These are phyloP conservation scores for Eremothecium gossypii DNA, from an alignment of 1,139 yeast genomes.

Conservation along the genomic window DNA sequence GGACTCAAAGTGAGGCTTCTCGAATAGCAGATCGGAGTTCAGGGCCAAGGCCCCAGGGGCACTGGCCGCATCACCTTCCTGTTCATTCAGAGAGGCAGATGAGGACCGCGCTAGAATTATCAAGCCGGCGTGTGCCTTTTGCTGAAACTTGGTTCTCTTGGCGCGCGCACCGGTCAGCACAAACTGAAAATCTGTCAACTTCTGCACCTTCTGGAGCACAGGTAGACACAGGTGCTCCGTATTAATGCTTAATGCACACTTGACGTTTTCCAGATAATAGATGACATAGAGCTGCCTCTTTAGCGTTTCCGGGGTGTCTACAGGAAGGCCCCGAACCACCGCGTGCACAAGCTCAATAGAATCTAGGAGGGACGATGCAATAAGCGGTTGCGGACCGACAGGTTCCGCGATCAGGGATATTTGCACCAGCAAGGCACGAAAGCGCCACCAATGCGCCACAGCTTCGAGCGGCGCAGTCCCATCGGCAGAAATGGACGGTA, in stretches of 20 bases:
- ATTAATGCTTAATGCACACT: conserved; percentile 50
- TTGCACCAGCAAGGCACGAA: conserved; percentile 56
- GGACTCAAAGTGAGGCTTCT: conserved; percentile 59
- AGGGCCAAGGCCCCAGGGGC: conserved; percentile 51
- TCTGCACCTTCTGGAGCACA: conserved; percentile 44
- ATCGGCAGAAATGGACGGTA: conserved; percentile 18
- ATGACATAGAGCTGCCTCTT: conserved; percentile 36
- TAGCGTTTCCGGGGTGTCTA: conserved; percentile 16
- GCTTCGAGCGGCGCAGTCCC: conserved; percentile 33
- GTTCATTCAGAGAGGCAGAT: conserved; percentile 6
- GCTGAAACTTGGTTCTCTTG: conserved; percentile 77
- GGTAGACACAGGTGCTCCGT: conserved; percentile 50
- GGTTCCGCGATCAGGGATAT: conserved; percentile 53
- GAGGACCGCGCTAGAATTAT: conserved; percentile 61
- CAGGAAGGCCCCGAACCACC: conserved; percentile 24
- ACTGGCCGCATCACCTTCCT: conserved; percentile 9
- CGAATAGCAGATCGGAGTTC: conserved; percentile 72
- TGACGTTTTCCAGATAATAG: conserved; percentile 60
- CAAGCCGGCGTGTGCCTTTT: conserved; percentile 58
- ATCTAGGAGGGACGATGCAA: conserved; percentile 28
- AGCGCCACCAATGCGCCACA: conserved; percentile 62
- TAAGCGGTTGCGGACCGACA: conserved; percentile 35
- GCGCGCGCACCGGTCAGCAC: conserved; percentile 84
- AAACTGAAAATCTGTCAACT: conserved; percentile 50
- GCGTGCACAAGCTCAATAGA: conserved; percentile 23